phyloP scores from a whole-genome alignment of 176 grass and related monocot species.

The Eleusine indica region DNA sequence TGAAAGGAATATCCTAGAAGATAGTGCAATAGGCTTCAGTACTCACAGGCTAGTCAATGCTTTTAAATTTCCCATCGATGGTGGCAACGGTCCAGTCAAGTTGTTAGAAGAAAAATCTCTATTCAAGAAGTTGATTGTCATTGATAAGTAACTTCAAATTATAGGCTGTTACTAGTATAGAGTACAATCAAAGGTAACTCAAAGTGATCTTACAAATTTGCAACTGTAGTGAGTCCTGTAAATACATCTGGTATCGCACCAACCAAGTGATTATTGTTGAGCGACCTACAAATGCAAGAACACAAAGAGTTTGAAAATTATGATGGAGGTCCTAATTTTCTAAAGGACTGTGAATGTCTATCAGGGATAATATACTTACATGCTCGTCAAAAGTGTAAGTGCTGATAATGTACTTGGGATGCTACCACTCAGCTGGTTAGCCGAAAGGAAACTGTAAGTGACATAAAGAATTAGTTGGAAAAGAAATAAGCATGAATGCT shows the following conservation, averaged over 20 bases:
- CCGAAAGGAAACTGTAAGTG: conserved; percentile 77
- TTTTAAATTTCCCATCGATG: conserved; percentile 80
- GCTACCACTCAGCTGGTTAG: conserved; percentile 16
- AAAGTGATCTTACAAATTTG: conserved; percentile 74
- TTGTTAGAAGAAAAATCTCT: conserved; percentile 97
- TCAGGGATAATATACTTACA: conserved; percentile 65
- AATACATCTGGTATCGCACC: conserved; percentile 89
- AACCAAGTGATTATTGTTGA: conserved; percentile 79
- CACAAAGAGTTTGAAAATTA: conserved; percentile 30
- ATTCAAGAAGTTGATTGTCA: conserved; percentile 39
- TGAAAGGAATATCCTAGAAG: conserved; percentile 19
- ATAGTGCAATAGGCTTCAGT: conserved; percentile 20
- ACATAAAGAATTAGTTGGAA: conserved; percentile 35
- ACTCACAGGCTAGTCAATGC: conserved; percentile 90
- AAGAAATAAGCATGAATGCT: neutral
- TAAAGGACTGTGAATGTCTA: neutral
- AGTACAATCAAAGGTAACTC: conserved; percentile 1
- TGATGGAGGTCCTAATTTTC: neutral
- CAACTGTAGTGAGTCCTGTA: conserved; percentile 58
- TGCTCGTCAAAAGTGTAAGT: conserved; percentile 61
- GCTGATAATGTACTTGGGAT: conserved; percentile 83
- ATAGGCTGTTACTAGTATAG: conserved; percentile 8
- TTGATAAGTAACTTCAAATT: conserved; percentile 34
- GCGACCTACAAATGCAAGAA: conserved; percentile 57
- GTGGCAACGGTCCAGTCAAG: conserved; percentile 72